Evolutionary conservation across 805 yeast genomes (phyloP), one percentile per base, ranked within the genome.

Genomic region (Saturnispora serradocipensis): DNA sequence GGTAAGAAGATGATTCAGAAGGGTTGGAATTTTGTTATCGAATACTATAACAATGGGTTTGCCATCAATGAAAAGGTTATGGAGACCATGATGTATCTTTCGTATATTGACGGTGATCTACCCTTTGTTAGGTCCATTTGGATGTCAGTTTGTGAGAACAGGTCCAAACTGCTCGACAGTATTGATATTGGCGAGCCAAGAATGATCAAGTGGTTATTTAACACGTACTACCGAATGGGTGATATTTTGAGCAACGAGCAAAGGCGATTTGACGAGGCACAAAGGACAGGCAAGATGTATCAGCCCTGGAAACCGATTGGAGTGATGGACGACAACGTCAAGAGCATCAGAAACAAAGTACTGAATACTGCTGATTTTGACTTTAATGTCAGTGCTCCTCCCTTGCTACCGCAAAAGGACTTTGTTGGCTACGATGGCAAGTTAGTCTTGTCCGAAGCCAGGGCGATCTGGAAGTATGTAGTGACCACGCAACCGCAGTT

Each of bases 61-160:
- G 46, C 59, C 2, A 57, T 68, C 20, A 67, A 67, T 44, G 52
- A 75, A 8, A 70, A 70, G 24, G 74, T 85, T 0, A 72, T 82
- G 57, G 85, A 82, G 55, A 74, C 80, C 15, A 81, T 91, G 81
- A 73, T 91, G 69, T 76, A 82, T 55, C 67, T 91, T 45, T 80
- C 93, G n/a, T 84, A 88, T 0, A 73, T 73, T 53, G 89, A 89
- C 60, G 93, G 95, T 0, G 97, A 90, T 63, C 66, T 86, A 18
- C 71, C 80, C 5, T 70, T 88, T 43, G 73, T 87, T 1, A 73
- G 98, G 58, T 88, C 91, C 0, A 63, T 86, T 35, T 85, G 77
- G 65, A 67, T 63, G 36, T 60, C 56, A 28, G 57, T 63, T 35
- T 56, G 58, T 45, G 61, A 62, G 28, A 58, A 63, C 3, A 56